A percentile compares a stretch with the other conserved stretches of the same genome.
Evolutionary conservation across 192 early-diverging fungal genomes (phyloP).

Genomic region (Phlyctochytrium arcticum): DNA sequence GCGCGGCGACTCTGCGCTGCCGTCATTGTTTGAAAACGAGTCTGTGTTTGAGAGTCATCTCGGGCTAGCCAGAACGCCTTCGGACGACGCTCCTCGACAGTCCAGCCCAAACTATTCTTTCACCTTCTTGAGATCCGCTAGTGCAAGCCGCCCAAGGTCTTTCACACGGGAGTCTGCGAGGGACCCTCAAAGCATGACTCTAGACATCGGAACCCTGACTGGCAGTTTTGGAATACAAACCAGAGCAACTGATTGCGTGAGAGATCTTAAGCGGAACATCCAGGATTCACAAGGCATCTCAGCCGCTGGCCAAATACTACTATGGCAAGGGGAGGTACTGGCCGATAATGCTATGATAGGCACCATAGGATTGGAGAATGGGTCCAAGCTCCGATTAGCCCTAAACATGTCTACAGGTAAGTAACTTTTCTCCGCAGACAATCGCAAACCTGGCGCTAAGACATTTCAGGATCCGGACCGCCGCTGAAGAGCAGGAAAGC

Average conservation of each 20-base stretch:
- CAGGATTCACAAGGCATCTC: conserved; percentile 39
- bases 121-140: background rate
- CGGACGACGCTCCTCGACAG: background rate
- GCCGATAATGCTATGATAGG: conserved; percentile 30
- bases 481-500: conserved; percentile 36
- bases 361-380: conserved; percentile 32
- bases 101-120: conserved; percentile 1
- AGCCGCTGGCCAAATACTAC: conserved; percentile 37
- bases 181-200: conserved; percentile 9
- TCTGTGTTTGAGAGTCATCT: too few relatives aligned
- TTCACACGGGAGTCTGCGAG: background rate
- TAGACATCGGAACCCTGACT: conserved; percentile 42
- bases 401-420: conserved; percentile 50
- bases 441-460: background rate
- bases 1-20: too few relatives aligned
- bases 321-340: conserved; percentile 44
- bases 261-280: conserved; percentile 43
- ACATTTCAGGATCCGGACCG: conserved; percentile 44
- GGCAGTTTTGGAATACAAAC: conserved; percentile 39
- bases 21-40: too few relatives aligned
- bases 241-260: conserved; percentile 28
- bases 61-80: background rate
- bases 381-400: conserved; percentile 41
- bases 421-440: background rate
- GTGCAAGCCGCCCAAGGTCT: background rate